Evolutionary conservation across 164 flowering plant species (phyloP).

Genomic region (Tetracentron sinense): DNA sequence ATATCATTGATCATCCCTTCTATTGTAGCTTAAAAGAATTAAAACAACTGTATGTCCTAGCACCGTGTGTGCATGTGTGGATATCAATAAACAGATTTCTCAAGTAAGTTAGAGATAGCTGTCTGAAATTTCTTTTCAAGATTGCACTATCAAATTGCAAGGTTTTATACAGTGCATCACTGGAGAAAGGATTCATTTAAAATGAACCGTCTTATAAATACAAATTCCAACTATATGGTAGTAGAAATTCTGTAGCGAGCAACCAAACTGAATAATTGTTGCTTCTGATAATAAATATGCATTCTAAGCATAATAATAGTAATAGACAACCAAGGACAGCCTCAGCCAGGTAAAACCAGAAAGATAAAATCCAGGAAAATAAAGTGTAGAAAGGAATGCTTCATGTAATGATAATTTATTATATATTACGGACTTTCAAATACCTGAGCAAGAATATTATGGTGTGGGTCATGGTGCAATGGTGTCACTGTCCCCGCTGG

Average conservation of each 20-base stretch:
- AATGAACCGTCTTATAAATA: too few relatives aligned
- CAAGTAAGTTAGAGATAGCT: too few relatives aligned
- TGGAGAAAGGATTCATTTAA: too few relatives aligned
- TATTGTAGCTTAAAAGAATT: too few relatives aligned
- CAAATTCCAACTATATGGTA: neutral
- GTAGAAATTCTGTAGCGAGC: too few relatives aligned
- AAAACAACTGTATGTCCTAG: too few relatives aligned
- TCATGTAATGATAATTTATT: neutral
- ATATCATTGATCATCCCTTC: too few relatives aligned
- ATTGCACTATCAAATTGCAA: too few relatives aligned
- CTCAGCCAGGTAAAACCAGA: neutral
- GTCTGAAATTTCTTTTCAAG: too few relatives aligned
- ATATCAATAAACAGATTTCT: too few relatives aligned
- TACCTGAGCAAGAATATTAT: slow-evolving; percentile 97
- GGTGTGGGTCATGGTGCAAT: slow-evolving; percentile 98
- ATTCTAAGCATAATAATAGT: neutral
- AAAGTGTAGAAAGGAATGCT: neutral
- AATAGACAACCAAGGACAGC: neutral
- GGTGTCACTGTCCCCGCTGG: slow-evolving; percentile 97
- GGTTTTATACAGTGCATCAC: too few relatives aligned
- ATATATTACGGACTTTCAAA: neutral
- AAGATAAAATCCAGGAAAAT: neutral
- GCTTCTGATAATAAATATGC: neutral
- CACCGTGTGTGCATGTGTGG: too few relatives aligned
- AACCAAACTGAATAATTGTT: neutral